Base-by-base conservation (phyloP, 2,329 filamentous ascomycete species). In the Intubia oerlemansii region DNA sequence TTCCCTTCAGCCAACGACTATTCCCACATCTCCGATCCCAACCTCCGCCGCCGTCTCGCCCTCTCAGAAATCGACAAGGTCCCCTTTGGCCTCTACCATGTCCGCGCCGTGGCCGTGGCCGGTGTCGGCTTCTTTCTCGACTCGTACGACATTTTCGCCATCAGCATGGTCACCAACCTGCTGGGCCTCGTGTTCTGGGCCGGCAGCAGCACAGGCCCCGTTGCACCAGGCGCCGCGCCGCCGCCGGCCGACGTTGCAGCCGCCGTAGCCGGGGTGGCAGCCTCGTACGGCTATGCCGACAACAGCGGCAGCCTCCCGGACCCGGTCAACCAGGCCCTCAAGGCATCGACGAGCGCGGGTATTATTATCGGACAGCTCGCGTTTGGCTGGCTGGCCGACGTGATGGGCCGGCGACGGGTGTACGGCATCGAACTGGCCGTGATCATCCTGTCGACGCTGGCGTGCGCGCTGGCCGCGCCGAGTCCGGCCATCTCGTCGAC, bases 111-210 rank as follows among this genome's bases (percentile, higher is more conserved):
- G 4, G 49, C 77, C 6, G 77, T 85, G 3, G 77, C 78, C 16
- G 79, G 79, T 27, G 71, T 80, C 33, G 79, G 79, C 29, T 85
- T 88, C 56, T 81, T 85, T 45, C 73, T 79, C 26, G 79, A 84
- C 47, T 73, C 75, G 10, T 85, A 85, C 51, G 69, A 66, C 39
- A 78, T 82, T 40, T 88, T 88, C 47, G 74, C 79, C 42, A 77
- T 82, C 47, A 78, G 76, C 45, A 56, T 84, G 27, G 63, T 77
- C 27, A 74, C 69, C 2, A 62, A 59, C 25, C 66, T 84, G 45
- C 52, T 85, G 10, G 79, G 79, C 25, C 60, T 84, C 10, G 76
- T 81, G 27, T 88, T 74, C 47, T 88, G 75, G 65, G 56, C 64
- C 36, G 56, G 34, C 16, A 23, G 56, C 3, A 27, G 44, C 9